Evolutionary conservation across 2,329 filamentous ascomycete species (phyloP).

Genomic region (Zasmidium citrigriseum): DNA sequence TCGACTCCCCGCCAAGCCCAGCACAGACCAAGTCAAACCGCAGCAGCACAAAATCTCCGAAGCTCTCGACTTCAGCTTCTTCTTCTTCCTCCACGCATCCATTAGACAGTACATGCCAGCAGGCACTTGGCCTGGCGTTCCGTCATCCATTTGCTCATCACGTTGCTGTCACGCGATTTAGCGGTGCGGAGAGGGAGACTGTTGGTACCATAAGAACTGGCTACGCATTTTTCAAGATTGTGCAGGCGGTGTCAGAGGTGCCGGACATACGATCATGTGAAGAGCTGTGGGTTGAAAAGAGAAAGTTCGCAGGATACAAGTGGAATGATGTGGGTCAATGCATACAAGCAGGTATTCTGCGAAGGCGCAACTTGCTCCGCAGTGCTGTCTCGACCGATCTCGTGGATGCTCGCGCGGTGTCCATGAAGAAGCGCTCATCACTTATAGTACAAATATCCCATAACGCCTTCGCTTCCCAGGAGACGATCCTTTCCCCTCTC

Average conservation of each 20-base stretch:
- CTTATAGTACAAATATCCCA: neutral
- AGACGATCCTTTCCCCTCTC: neutral
- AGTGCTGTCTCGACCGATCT: no score
- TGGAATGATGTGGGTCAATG: neutral
- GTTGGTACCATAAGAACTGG: slow-evolving; percentile 31
- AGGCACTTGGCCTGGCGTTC: slow-evolving; percentile 15
- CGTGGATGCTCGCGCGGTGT: no score
- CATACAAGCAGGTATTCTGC: no score
- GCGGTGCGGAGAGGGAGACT: slow-evolving; percentile 27
- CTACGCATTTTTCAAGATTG: slow-evolving; percentile 25
- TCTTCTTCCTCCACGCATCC: slow-evolving; percentile 12
- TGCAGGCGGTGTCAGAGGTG: slow-evolving; percentile 31
- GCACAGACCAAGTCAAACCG: no score
- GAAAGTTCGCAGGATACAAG: neutral
- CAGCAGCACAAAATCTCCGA: neutral
- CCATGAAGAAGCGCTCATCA: no score
- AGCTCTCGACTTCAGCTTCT: slow-evolving; percentile 1
- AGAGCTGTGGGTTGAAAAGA: neutral
- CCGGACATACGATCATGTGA: slow-evolving; percentile 19
- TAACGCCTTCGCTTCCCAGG: neutral
- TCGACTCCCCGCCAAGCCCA: no score
- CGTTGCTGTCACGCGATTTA: slow-evolving; percentile 28
- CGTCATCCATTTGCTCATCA: neutral
- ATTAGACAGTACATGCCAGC: slow-evolving; percentile 23
- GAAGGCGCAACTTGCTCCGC: no score